phyloP scores from a whole-genome alignment of 129 eudicot genomes.

The Dittrichia graveolens region DNA sequence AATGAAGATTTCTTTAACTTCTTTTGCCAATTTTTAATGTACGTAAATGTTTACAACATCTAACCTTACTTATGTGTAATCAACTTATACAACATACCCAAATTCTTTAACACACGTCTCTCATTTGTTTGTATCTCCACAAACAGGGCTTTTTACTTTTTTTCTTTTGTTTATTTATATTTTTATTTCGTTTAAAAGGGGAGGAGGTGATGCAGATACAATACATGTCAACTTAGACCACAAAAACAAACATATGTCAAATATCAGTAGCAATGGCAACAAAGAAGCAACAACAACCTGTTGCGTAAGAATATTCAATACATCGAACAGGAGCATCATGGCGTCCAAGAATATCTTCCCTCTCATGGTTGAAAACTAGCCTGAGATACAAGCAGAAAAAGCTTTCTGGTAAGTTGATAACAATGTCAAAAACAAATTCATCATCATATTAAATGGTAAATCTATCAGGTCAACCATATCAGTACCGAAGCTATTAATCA shows the following conservation, averaged over 20 bases:
- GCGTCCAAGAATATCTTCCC: constrained; percentile 84
- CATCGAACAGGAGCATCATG: constrained; percentile 97
- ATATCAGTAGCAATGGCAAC: neutral
- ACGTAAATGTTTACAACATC: neutral
- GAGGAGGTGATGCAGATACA: neutral
- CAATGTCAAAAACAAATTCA: neutral
- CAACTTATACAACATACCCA: neutral
- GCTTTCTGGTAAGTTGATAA: neutral
- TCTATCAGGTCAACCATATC: constrained; percentile 3
- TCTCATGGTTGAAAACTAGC: constrained; percentile 72
- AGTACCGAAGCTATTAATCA: no score
- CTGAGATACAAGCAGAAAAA: constrained; percentile 42
- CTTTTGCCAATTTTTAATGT: neutral
- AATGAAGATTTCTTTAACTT: no score
- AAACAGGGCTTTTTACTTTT: no score
- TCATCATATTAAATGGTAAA: neutral
- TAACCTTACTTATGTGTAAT: neutral
- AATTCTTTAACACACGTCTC: no score
- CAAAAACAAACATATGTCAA: constrained; percentile 1
- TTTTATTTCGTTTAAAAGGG: no score
- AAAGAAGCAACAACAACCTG: constrained; percentile 48
- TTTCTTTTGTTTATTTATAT: no score
- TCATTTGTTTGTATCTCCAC: no score
- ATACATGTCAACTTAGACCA: constrained; percentile 2
- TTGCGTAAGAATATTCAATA: constrained; percentile 82